Evolutionary conservation across 225 moss, liverwort and hornwort species (phyloP), one percentile per base, ranked within the genome.

Genomic region (Climacium dendroides): DNA sequence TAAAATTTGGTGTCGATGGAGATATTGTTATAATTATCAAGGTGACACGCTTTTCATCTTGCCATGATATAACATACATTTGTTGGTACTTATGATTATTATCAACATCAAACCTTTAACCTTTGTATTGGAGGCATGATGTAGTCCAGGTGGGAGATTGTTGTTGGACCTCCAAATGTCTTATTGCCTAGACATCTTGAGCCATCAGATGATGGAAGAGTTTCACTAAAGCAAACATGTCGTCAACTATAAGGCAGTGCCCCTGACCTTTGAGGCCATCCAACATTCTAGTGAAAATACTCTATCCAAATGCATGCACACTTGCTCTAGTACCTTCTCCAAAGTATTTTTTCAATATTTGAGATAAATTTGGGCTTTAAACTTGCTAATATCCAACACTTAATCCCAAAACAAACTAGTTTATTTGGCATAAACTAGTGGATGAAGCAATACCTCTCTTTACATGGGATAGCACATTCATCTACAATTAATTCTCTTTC

Each of bases 241-340:
- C 24, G 69, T 69, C 23, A 7, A 69, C 39, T 37, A 69, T 13
- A 1, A 69, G 24, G 13, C 2, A 69, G 4, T 69, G 39, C 2
- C 11, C 13, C 1, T 2, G 13, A 23, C 7, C 37, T 3, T 67
- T 6, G 0, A 69, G 23, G 2, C 23, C 23, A 4, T 22, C 23
- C 1, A 69, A 4, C 23, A 39, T 39, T 39, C 23, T 39, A 13
- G 39, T 69, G 6, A 66, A 19, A n/a, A 66, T 11, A 34, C 1
- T 66, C 1, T n/a, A 66, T 20, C 11, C 1, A n/a, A 66, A 66
- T 19, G 20, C 66, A n/a, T 66, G 12, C 6, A 0, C 11, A 66
- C n/a, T 1, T 66, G 6, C 4, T 32, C 63, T 4, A 63, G 9
- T 34, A 63, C 63, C 63, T 5, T 63, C 34, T 63, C 63, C 34